Evolutionary conservation across 345 rosid genomes (phyloP), one percentile per base, ranked within the genome.

Genomic region (Cochlearia excelsa): DNA sequence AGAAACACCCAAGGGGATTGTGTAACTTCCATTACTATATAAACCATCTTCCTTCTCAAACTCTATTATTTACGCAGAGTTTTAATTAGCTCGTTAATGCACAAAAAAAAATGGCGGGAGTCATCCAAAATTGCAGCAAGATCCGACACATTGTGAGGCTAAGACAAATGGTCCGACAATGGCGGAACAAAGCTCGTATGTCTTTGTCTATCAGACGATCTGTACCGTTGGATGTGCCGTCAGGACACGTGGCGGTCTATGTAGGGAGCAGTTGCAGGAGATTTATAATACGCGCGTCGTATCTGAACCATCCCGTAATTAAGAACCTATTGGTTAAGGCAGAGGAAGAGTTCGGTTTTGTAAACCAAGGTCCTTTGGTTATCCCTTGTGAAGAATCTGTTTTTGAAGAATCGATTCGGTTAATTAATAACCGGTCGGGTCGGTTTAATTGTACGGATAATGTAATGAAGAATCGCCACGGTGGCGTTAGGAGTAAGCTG

Each of bases 311-410:
- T 40, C 99, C 99, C 1, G 54, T 85, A 1, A 67, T 93, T 67
- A 70, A 48, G 71, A 82, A 82, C 48, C 85, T 93, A 1, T 78
- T 93, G 27, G 74, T 64, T 40, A 81, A 85, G 53, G 94, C 94
- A n/a, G 99, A 93, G 61, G 95, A 89, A 47, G 92, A 89, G 90
- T 87, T 77, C 71, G 99, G 97, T 3, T 87, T 89, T 77, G 9
- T 57, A 11, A 80, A 78, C 66, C 79, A 80, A 9, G 99, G 99
- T 2, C 99, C 94, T 1, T 63, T 93, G 53, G 72, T 84, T 55
- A 85, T 93, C 33, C 99, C 99, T 3, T 93, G 99, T 57, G 99
- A 89, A 37, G 97, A 89, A 67, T 70, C 81, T 6, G 75, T 82
- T 11, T 93, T 93, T 63, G 95, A 93, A 65, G 95, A 89, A 54